Evolutionary conservation across 345 rosid species (phyloP).

Genomic region (Combretum micranthum): DNA sequence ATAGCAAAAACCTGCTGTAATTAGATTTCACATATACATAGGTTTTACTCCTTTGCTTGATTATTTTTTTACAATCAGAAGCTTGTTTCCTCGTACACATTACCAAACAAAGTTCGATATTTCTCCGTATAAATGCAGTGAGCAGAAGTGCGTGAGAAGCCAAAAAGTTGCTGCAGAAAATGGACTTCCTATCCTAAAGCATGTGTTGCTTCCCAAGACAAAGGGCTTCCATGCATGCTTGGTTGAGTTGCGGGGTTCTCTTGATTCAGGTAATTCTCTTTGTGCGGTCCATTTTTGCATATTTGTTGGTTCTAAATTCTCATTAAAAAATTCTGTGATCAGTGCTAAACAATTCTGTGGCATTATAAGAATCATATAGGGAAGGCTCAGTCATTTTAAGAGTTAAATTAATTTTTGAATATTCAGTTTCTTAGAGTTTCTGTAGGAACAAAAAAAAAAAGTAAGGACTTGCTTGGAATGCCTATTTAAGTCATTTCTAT

Average conservation of each 20-base stretch:
- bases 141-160: slow-evolving; percentile 60
- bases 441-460: too few relatives aligned
- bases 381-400: neutral
- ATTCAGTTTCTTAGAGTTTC: too few relatives aligned
- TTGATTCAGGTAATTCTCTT: slow-evolving; percentile 67
- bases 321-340: neutral
- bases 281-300: neutral
- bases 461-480: too few relatives aligned
- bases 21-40: too few relatives aligned
- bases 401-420: too few relatives aligned
- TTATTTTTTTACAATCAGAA: neutral
- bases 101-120: neutral
- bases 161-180: slow-evolving; percentile 59
- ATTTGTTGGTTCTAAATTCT: slow-evolving; percentile 2
- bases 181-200: slow-evolving; percentile 55
- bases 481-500: too few relatives aligned
- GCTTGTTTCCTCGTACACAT: neutral
- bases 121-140: slow-evolving; percentile 33
- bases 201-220: slow-evolving; percentile 78
- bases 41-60: too few relatives aligned
- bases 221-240: slow-evolving; percentile 78
- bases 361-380: neutral
- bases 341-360: too few relatives aligned
- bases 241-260: slow-evolving; percentile 53
- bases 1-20: too few relatives aligned